A percentile compares a stretch with the other conserved stretches of the same genome.
These are phyloP conservation scores for Earliella scabrosa DNA, from an alignment of 1,284 basidiomycete species.

Conservation along the genomic window DNA sequence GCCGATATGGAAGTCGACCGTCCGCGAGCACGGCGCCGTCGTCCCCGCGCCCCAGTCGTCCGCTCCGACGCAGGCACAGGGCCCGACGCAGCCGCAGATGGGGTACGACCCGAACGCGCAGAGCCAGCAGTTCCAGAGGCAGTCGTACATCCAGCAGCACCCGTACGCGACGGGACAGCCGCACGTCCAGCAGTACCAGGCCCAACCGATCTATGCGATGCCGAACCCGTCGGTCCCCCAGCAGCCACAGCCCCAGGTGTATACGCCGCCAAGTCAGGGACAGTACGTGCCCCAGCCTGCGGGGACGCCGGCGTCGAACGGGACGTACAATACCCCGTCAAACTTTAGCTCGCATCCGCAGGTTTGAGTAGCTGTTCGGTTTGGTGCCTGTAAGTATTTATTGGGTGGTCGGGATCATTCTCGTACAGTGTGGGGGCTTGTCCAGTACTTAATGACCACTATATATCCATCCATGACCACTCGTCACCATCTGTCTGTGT, in stretches of 20 bases:
- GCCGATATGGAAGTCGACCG: slow-evolving; percentile 23
- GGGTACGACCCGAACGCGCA: not conserved
- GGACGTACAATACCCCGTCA: not conserved
- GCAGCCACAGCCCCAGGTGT: not conserved
- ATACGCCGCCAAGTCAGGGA: no score
- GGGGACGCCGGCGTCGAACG: not conserved
- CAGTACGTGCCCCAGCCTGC: slow-evolving; percentile 6
- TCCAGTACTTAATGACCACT: no score
- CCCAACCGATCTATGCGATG: not conserved
- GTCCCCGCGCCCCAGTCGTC: not conserved
- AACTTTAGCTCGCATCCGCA: slow-evolving; percentile 1
- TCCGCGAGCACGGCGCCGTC: slow-evolving; percentile 9
- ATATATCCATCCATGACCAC: no score
- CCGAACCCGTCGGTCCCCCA: not conserved
- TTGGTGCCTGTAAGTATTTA: no score
- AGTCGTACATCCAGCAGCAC: not conserved
- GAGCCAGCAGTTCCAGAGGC: not conserved
- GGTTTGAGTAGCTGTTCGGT: no score
- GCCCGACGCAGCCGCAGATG: not conserved
- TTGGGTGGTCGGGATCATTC: no score
- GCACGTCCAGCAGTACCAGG: not conserved
- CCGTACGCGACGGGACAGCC: not conserved
- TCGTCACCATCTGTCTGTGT: no score
- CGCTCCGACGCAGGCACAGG: not conserved
- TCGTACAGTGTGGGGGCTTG: no score